Base-by-base conservation (phyloP, 192 early-diverging fungal genomes). In the Phlyctochytrium bullatum region DNA sequence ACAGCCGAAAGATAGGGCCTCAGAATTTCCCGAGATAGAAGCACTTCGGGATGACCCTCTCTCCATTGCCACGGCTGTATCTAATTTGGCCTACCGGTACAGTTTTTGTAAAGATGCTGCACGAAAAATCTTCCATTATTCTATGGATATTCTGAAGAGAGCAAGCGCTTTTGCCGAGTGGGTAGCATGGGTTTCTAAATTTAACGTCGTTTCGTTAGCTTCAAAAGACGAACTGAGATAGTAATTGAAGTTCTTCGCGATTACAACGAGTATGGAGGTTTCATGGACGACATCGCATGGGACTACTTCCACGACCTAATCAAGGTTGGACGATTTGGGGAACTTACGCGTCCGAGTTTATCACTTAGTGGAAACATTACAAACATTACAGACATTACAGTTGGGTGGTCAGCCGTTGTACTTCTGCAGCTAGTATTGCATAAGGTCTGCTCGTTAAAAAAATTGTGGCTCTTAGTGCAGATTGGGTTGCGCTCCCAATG, bases 221-320 rank as follows among this genome's bases (percentile, higher is more conserved):
- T 57, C 27, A 10, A 25, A 14, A 14, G 54, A 28, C 12, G 54
- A 28, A 57, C 27, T 10, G 54, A 57, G 25, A 57, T 25, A 14
- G 25, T 57, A 10, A 25, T 57, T 25, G 54, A 57, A 57, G 54
- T 57, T 10, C 54, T 57, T 10, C 54, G 54, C 4, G 54, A 57
- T 25, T 57, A 57, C 54, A 57, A 57, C 27, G 54, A 57, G 6
- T 57, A 14, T 6, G 54, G 54, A 10, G 40, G 40, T 47, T 47
- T 14, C 20, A 14, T 47, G 40, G 40, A 47, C 6, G 40, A 47
- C 10, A 14, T 47, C 6, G 20, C 20, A 47, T 14, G 6, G 20
- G 40, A 47, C 6, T 20, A 47, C 40, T 47, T 47, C 20, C 40
- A 47, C 10, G 40, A 47, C 10, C 6, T n/a, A n/a, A n/a, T n/a